Conservation (phyloP, 305 asterid species). For the Vinca major region DNA sequence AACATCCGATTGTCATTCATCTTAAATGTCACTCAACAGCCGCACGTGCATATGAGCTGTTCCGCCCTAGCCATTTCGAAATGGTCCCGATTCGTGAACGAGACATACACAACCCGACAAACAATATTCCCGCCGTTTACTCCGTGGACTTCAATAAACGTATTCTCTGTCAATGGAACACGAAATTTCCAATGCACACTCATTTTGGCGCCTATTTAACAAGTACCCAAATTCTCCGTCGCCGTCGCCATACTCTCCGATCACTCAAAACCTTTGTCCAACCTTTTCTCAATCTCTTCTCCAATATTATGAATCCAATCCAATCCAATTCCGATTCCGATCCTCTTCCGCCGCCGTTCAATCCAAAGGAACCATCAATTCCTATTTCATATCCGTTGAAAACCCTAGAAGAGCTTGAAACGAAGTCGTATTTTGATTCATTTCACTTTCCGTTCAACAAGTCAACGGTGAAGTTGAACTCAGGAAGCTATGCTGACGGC, state of each 20-base stretch:
- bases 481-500: constrained; percentile 9
- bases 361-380: constrained; percentile 47
- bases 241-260: constrained; percentile 36
- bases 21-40: too few relatives aligned
- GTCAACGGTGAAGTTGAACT: constrained; percentile 41
- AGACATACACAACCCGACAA: too few relatives aligned
- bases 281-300: constrained; percentile 28
- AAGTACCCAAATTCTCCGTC: constrained; percentile 17
- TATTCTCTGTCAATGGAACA: not conserved
- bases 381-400: constrained; percentile 78
- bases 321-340: constrained; percentile 6
- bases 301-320: constrained; percentile 22
- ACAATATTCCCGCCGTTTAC: too few relatives aligned
- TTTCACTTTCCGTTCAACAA: constrained; percentile 71
- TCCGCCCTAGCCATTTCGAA: too few relatives aligned
- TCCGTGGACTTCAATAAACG: too few relatives aligned
- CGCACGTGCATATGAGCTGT: too few relatives aligned
- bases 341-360: constrained; percentile 41
- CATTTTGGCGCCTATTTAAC: constrained; percentile 25
- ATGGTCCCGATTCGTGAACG: too few relatives aligned
- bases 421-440: constrained; percentile 63
- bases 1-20: too few relatives aligned
- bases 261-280: constrained; percentile 31
- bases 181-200: constrained; percentile 19
- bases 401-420: constrained; percentile 67